Evolutionary conservation across 176 grass and related monocot species (phyloP), one percentile per base, ranked within the genome.

Genomic region (Tillandsia fasciculata): DNA sequence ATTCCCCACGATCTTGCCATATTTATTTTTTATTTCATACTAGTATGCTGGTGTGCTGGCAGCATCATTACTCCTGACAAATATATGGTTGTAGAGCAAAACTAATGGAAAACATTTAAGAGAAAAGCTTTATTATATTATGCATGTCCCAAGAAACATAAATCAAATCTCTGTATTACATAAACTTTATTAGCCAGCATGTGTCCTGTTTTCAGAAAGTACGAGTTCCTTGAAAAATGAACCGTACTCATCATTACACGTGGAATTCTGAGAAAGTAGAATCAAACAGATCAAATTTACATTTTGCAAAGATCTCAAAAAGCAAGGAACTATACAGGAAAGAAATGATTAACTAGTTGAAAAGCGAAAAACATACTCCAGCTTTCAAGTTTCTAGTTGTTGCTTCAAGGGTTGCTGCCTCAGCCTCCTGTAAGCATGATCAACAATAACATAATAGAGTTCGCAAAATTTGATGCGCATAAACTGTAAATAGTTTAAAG

Each of bases 321-420:
- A 18, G 8, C 4, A 22, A 18, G 51, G 14, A 9, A 64, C 42
- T 69, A 3, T 53, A 52, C 28, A 48, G 54, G 10, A 12, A 59
- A 50, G 51, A 20, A 68, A 33, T 61, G 28, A 26, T 10, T 15
- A 49, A 76, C 52, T 49, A 76, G 7, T 57, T 76, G 2, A 56
- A 72, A 68, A 24, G 23, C 33, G 69, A 77, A 48, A 27, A 13
- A 67, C 77, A 84, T 10, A 80, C 49, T 85, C 79, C 92, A 81
- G 77, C 83, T 87, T 80, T 89, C 15, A 79, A 96, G 74, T 76
- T 86, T 81, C 79, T 84, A 50, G 64, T 90, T 64, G 83, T 92
- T 53, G 89, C 93, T 87, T 92, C 93, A 72, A 96, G 81, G 63
- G 93, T 96, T 69, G 81, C 76, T 57, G 77, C 49, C 64, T 96